Percentiles rank a stretch among this genome's conserved stretches.
These are phyloP conservation scores for Chaetomium olivaceum DNA, from an alignment of 2,329 filamentous ascomycete species.

Conservation along the genomic window DNA sequence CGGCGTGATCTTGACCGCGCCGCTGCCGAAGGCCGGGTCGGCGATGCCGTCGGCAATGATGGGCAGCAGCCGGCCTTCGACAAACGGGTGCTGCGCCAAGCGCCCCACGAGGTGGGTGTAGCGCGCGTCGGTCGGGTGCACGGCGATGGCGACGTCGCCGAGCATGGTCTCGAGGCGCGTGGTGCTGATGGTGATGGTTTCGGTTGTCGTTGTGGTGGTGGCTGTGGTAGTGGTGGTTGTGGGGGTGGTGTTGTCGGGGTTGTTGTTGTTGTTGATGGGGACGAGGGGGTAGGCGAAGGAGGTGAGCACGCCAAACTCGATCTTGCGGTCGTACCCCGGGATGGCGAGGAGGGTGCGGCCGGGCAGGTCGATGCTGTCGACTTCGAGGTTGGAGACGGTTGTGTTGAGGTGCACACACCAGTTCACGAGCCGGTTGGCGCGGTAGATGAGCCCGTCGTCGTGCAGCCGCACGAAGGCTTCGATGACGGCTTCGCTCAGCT, in stretches of 20 bases:
- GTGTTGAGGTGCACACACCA: slow-evolving; percentile 92
- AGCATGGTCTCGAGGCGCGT: slow-evolving; percentile 89
- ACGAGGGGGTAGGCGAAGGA: slow-evolving; percentile 92
- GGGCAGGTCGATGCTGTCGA: slow-evolving; percentile 83
- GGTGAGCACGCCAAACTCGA: slow-evolving; percentile 88
- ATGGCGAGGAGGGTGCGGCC: slow-evolving; percentile 87
- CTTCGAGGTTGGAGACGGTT: slow-evolving; percentile 89
- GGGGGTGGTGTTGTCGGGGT: slow-evolving; percentile 70
- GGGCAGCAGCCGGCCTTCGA: slow-evolving; percentile 67
- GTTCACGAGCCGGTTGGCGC: slow-evolving; percentile 89
- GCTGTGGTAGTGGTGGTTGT: slow-evolving; percentile 75
- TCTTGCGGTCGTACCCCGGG: slow-evolving; percentile 93
- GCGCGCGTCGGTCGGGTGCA: slow-evolving; percentile 81
- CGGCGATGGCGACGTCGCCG: slow-evolving; percentile 89
- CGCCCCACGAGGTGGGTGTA: slow-evolving; percentile 90
- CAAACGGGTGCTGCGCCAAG: slow-evolving; percentile 74
- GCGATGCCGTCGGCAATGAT: slow-evolving; percentile 90
- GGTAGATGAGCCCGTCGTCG: slow-evolving; percentile 91
- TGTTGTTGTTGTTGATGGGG: slow-evolving; percentile 50
- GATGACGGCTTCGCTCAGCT: slow-evolving; percentile 77
- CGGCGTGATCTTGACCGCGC: slow-evolving; percentile 94
- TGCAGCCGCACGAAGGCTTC: slow-evolving; percentile 89
- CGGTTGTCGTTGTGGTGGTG: slow-evolving; percentile 47
- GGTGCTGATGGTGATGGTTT: slow-evolving; percentile 87
- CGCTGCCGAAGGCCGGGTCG: slow-evolving; percentile 90